Conservation (phyloP, 179 eudicot species). For the Vitellaria paradoxa region DNA sequence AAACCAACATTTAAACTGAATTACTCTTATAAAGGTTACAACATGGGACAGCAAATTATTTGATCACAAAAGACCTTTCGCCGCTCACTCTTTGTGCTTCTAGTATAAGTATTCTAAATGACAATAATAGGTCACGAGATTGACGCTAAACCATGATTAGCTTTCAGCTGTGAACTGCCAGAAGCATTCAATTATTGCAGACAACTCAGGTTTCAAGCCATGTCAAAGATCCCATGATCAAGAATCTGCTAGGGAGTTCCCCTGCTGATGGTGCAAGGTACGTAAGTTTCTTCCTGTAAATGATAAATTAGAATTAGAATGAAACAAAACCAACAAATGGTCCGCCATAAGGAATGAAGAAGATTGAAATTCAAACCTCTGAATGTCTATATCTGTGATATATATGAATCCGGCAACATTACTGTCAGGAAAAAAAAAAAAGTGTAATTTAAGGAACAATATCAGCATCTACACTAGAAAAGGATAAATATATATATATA, state of each 20-base stretch:
- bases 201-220: constrained; percentile 56
- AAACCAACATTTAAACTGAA: too few species aligned
- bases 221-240: constrained; percentile 71
- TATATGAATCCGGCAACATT: constrained; percentile 92
- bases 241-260: constrained; percentile 65
- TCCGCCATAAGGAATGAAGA: neutral
- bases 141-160: neutral
- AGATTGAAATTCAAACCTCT: constrained; percentile 44
- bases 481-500: neutral
- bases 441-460: too few species aligned
- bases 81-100: neutral
- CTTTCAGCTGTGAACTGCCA: neutral
- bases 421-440: constrained; percentile 36
- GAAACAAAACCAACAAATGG: neutral
- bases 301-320: neutral
- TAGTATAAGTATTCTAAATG: neutral
- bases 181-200: neutral
- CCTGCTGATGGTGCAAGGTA: constrained; percentile 93
- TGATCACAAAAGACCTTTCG: neutral
- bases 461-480: neutral
- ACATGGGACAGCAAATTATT: too few species aligned
- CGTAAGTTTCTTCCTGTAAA: constrained; percentile 69
- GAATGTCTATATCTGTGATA: constrained; percentile 75
- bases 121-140: neutral
- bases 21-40: too few species aligned